Conservation (phyloP, 371 early-diverging fungal species). For the Rhizopus arrhizus region DNA sequence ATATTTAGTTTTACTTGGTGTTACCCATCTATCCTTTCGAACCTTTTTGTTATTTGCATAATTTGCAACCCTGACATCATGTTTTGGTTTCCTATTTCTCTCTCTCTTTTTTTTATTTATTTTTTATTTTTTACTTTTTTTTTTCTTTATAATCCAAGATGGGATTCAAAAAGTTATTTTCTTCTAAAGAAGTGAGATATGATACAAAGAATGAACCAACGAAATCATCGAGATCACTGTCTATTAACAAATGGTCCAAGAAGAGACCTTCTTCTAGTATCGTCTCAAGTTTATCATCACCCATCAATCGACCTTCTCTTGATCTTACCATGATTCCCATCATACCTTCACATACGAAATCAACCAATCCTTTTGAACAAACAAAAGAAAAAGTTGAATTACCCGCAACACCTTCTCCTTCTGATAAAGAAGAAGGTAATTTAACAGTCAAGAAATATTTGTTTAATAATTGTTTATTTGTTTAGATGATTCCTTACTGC, state of each 20-base stretch:
- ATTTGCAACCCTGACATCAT: slow-evolving; percentile 3
- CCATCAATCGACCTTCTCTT: neutral
- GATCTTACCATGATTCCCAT: neutral
- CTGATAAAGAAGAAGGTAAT: slow-evolving; percentile 7
- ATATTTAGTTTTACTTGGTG: too few species aligned
- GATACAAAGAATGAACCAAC: slow-evolving; percentile 1
- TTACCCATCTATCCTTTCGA: too few species aligned
- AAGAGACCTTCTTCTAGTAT: neutral
- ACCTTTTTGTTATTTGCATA: neutral
- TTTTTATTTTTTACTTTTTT: neutral
- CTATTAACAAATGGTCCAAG: slow-evolving; percentile 11
- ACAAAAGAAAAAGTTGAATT: slow-evolving; percentile 8
- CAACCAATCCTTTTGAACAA: slow-evolving; percentile 3
- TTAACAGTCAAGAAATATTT: neutral
- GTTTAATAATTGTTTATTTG: neutral
- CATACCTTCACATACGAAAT: neutral
- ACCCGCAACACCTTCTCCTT: slow-evolving; percentile 4
- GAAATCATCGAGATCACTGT: slow-evolving; percentile 13
- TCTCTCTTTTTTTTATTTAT: neutral
- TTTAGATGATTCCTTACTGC: slow-evolving; percentile 1
- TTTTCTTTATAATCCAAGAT: slow-evolving; percentile 6
- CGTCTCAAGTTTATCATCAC: slow-evolving; percentile 5
- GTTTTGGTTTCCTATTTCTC: neutral
- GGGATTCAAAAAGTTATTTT: slow-evolving; percentile 30
- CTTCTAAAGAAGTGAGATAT: slow-evolving; percentile 6